Percentiles rank a stretch among this genome's conserved stretches.
Conservation (phyloP, 768 basidiomycete species). For the Sutorius australiensis region DNA sequence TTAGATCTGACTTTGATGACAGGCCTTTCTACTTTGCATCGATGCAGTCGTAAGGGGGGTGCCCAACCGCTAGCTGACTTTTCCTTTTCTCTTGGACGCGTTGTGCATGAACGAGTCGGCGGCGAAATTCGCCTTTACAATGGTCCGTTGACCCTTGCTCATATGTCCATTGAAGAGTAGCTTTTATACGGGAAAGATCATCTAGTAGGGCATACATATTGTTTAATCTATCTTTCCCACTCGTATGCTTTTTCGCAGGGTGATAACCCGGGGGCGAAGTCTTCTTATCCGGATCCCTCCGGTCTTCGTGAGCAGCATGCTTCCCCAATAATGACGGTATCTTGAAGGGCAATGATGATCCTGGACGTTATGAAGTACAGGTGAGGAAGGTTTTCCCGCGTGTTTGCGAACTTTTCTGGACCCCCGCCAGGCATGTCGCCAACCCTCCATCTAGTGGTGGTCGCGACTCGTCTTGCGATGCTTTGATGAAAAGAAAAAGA, state of each 20-base stretch:
- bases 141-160: not conserved
- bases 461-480: not conserved
- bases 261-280: not conserved
- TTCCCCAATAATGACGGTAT: not conserved
- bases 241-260: slow-evolving; percentile 1
- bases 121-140: not conserved
- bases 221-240: not conserved
- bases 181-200: not conserved
- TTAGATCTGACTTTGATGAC: not conserved
- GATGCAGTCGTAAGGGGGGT: not conserved
- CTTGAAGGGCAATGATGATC: not conserved
- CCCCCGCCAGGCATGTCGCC: not conserved
- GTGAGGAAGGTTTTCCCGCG: not conserved
- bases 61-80: not conserved
- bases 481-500: not conserved
- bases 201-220: not conserved
- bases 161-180: not conserved
- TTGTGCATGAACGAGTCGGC: not conserved
- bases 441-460: not conserved
- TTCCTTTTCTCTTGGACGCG: not conserved
- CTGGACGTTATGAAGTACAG: not conserved
- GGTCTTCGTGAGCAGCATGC: not conserved
- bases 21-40: not conserved
- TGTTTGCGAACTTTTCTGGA: not conserved
- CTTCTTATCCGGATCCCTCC: not conserved